Percentiles rank a stretch among this genome's conserved stretches.
Evolutionary conservation across 2,329 filamentous ascomycete species (phyloP).

Genomic region (Cytospora chrysosperma): DNA sequence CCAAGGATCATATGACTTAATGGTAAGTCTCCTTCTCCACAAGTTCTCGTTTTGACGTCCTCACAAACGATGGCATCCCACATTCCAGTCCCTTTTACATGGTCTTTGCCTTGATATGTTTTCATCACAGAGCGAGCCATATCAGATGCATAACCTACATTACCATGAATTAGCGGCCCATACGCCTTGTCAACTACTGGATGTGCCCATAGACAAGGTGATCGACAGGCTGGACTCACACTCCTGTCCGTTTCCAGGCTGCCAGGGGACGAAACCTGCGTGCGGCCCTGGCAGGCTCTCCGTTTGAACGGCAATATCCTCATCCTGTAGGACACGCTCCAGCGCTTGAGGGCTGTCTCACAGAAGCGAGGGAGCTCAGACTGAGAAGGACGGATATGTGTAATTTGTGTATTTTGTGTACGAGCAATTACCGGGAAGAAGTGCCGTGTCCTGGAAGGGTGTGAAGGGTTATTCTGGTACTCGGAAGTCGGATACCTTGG

Average conservation of each 20-base stretch:
- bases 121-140: constrained; percentile 46
- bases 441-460: constrained; percentile 33
- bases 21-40: constrained; percentile 36
- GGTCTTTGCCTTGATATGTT: not conserved
- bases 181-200: constrained; percentile 31
- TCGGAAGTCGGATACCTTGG: not conserved
- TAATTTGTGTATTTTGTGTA: no score
- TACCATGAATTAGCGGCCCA: constrained; percentile 14
- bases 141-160: constrained; percentile 48
- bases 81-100: no score
- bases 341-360: constrained; percentile 57
- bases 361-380: constrained; percentile 55
- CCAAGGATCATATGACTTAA: constrained; percentile 64
- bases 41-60: not conserved
- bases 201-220: constrained; percentile 39
- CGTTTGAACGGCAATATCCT: constrained; percentile 53
- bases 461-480: constrained; percentile 8
- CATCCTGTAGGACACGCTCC: constrained; percentile 51
- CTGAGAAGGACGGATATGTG: constrained; percentile 32
- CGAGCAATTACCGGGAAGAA: constrained; percentile 30
- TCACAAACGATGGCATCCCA: not conserved
- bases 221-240: constrained; percentile 52
- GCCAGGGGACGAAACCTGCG: constrained; percentile 52
- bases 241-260: constrained; percentile 61
- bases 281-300: constrained; percentile 54